Evolutionary conservation across 208 protist genomes (phyloP).

Genomic region (Wallacemonas sp.): DNA sequence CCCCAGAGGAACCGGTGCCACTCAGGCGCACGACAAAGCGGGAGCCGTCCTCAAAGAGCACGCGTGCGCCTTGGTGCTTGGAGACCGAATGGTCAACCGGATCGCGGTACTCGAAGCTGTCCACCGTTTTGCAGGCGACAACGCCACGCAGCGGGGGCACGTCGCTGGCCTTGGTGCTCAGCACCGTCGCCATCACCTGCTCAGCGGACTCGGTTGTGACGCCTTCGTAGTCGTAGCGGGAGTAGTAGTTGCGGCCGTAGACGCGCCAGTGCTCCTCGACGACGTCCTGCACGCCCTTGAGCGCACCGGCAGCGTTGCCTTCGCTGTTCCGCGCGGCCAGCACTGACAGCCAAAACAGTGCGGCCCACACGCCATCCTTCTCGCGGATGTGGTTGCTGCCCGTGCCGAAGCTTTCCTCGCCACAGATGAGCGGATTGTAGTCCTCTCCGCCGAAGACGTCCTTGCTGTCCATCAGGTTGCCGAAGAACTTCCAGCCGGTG

Average conservation of each 20-base stretch:
- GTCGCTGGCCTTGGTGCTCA: conserved; percentile 22
- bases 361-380: conserved; percentile 99
- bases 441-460: conserved; percentile 57
- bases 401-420: conserved; percentile 99
- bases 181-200: conserved; percentile 83
- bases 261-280: conserved; percentile 93
- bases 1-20: conserved; percentile 95
- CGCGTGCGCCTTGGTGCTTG: conserved; percentile 91
- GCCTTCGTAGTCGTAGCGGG: conserved; percentile 97
- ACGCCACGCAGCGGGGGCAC: conserved; percentile 43
- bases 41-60: conserved; percentile 95
- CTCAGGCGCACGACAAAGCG: conserved; percentile 96
- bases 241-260: conserved; percentile 98
- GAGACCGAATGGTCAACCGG: conserved; percentile 93
- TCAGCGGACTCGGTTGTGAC: conserved; percentile 82
- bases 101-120: conserved; percentile 97
- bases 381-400: conserved; percentile 97
- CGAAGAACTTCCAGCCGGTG: conserved; percentile 99
- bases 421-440: conserved; percentile 94
- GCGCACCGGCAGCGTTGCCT: conserved; percentile 25
- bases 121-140: conserved; percentile 59
- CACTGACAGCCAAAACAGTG: conserved; percentile 96
- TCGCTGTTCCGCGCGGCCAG: conserved; percentile 69
- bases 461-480: conserved; percentile 97
- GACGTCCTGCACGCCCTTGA: conserved; percentile 90